Evolutionary conservation across 2,329 filamentous ascomycete species (phyloP), one percentile per base, ranked within the genome.

Genomic region (Knufia fluminis): DNA sequence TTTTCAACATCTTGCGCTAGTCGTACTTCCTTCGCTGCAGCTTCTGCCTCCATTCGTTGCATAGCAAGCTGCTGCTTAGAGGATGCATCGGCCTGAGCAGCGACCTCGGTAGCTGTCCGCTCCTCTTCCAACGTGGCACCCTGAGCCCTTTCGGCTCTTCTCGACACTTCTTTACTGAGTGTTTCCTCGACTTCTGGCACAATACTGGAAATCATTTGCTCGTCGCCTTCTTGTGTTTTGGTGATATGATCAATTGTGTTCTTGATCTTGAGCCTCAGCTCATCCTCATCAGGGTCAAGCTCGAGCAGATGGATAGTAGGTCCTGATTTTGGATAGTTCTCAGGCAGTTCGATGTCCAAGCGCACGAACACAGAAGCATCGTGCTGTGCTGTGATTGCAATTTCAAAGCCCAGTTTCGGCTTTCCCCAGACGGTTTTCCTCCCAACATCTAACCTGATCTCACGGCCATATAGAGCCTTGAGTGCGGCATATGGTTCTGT

Each of bases 341-440:
- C 44, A n/a, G 56, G 56, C 44, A 59, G 54, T 44, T 59, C 57
- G 31, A 59, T 52, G 40, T 58, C 54, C 19, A 59, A 46, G 28
- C 54, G 56, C 43, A 46, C 53, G 31, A 57, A 57, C 40, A 55
- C 54, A 12, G 55, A 47, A 16, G 51, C 47, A 50, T 57, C 48
- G 44, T 54, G 51, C 28, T 54, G 47, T 6, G 56, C 45, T n/a
- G 7, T 19, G 8, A 48, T n/a, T 23, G 45, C 33, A 19, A 48
- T 22, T 14, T 39, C 35, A 28, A 48, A 48, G 19, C 4, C 45
- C 8, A 48, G 33, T 10, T 38, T 17, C 14, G 22, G 45, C 22
- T 39, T 39, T 16, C 33, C 35, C 45, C 45, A 48, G 16, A 48
- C 45, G 3, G 45, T 48, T 28, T 40, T 48, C 26, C 40, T 23